These are phyloP conservation scores for Oxalis stricta DNA, from an alignment of 441 rosid genomes.

Conservation along the genomic window DNA sequence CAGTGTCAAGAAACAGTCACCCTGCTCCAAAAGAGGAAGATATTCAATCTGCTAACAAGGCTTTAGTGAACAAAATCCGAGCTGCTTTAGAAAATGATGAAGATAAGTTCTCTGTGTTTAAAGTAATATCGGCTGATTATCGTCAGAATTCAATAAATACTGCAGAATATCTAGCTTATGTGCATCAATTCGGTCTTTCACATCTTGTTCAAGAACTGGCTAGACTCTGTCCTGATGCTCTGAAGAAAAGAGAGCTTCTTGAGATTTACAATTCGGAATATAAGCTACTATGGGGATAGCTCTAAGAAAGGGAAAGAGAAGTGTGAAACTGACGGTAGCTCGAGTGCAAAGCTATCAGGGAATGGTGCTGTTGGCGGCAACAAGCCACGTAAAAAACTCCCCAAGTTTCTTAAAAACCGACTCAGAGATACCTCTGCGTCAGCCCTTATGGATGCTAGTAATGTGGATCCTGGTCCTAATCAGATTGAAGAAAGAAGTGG, in stretches of 20 bases:
- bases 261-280: slow-evolving; percentile 19
- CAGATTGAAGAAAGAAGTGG: slow-evolving; percentile 11
- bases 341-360: slow-evolving; percentile 6
- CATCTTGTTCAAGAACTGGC: slow-evolving; percentile 34
- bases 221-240: slow-evolving; percentile 23
- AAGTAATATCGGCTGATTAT: slow-evolving; percentile 23
- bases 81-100: slow-evolving; percentile 23
- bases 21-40: slow-evolving; percentile 16
- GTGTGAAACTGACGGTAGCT: slow-evolving; percentile 11
- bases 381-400: slow-evolving; percentile 20
- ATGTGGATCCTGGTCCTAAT: slow-evolving; percentile 8
- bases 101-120: slow-evolving; percentile 27
- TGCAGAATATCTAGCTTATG: slow-evolving; percentile 25
- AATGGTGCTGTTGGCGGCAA: slow-evolving; percentile 19
- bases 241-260: slow-evolving; percentile 31
- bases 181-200: slow-evolving; percentile 28
- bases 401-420: slow-evolving; percentile 26
- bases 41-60: slow-evolving; percentile 30
- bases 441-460: slow-evolving; percentile 7
- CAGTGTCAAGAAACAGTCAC: slow-evolving; percentile 7
- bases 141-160: slow-evolving; percentile 17
- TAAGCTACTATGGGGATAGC: slow-evolving; percentile 9
- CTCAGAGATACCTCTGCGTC: slow-evolving; percentile 24
- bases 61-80: slow-evolving; percentile 28
- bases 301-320: slow-evolving; percentile 27